Evolutionary conservation across 345 rosid species (phyloP).

Genomic region (Eucalyptus polyanthemos): DNA sequence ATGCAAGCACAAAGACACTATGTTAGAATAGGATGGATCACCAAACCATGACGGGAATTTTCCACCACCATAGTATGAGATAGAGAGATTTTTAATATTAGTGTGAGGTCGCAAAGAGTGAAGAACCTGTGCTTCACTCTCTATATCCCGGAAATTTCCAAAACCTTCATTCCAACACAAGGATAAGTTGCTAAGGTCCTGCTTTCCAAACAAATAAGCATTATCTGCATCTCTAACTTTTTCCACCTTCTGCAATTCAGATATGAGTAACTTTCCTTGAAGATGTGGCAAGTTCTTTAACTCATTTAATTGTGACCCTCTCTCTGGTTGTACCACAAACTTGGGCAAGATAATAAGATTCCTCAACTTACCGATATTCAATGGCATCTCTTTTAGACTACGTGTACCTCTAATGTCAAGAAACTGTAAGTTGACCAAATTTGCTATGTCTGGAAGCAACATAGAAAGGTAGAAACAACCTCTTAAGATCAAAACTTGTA

Average conservation of each 20-base stretch:
- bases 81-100: neutral
- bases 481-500: neutral
- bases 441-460: accelerated
- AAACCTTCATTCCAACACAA: too few species aligned
- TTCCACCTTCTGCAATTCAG: too few species aligned
- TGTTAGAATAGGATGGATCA: neutral
- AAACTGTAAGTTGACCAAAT: accelerated
- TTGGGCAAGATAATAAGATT: too few species aligned
- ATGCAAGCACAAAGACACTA: accelerated
- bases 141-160: accelerated
- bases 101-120: neutral
- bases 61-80: neutral
- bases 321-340: too few species aligned
- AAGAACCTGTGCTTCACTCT: accelerated
- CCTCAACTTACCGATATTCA: accelerated
- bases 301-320: accelerated
- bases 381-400: accelerated
- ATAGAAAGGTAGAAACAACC: neutral
- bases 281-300: too few species aligned
- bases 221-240: too few species aligned
- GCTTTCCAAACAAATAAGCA: too few species aligned
- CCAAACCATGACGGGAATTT: accelerated
- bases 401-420: too few species aligned
- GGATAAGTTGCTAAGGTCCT: too few species aligned
- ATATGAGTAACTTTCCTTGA: too few species aligned